Evolutionary conservation across 2,329 filamentous ascomycete species (phyloP).

Genomic region (Neoarthrinium moseri): DNA sequence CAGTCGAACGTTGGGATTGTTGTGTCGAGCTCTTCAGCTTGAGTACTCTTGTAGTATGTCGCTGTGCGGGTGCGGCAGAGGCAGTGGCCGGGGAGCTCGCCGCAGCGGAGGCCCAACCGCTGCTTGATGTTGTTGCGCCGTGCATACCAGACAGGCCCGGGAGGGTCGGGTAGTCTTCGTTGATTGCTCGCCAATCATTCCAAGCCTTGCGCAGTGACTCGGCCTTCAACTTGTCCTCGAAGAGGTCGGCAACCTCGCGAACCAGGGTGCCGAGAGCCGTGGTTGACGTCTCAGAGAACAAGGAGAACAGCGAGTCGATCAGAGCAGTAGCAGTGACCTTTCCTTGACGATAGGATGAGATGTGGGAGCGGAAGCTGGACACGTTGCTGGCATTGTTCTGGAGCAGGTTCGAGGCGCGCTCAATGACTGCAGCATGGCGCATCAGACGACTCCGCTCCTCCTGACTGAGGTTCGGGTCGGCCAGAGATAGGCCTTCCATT

Average conservation of each 20-base stretch:
- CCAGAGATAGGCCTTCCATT: constrained; percentile 51
- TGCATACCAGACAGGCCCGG: constrained; percentile 72
- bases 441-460: constrained; percentile 79
- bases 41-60: constrained; percentile 53
- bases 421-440: constrained; percentile 80
- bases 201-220: constrained; percentile 77
- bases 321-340: constrained; percentile 71
- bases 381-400: constrained; percentile 76
- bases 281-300: constrained; percentile 77
- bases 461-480: constrained; percentile 57
- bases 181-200: constrained; percentile 94
- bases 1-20: constrained; percentile 31
- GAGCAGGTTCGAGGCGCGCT: constrained; percentile 79
- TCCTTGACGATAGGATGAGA: constrained; percentile 75
- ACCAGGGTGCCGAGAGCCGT: constrained; percentile 84
- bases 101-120: constrained; percentile 60
- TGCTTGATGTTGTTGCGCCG: constrained; percentile 55
- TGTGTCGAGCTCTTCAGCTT: constrained; percentile 56
- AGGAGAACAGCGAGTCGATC: constrained; percentile 81
- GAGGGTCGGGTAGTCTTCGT: constrained; percentile 90
- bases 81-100: constrained; percentile 55
- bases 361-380: constrained; percentile 71
- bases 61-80: constrained; percentile 39
- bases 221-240: constrained; percentile 76
- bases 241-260: constrained; percentile 89